Base-by-base conservation (phyloP, 768 basidiomycete genomes). In the Naganishia randhawae region DNA sequence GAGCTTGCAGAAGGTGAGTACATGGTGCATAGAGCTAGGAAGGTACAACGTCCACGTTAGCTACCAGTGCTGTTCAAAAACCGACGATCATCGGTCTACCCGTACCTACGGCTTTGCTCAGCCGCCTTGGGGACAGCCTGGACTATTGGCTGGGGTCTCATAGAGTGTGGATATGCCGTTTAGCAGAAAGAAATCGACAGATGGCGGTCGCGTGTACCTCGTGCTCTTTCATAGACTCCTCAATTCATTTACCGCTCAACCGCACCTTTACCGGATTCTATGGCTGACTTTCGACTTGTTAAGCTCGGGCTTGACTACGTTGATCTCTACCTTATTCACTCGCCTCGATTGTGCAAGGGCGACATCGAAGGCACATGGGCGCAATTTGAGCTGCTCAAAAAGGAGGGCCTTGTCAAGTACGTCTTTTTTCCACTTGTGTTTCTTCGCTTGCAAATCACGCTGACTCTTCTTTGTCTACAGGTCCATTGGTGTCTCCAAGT, bases 291-390 rank as follows among this genome's bases (percentile, higher is more conserved):
- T n/a, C 45, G 25, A 22, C 11, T n/a, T 32, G 19, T 25, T 45
- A 41, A 90, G 88, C 84, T 90, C 11, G 85, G 84, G 0, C 71
- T 89, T 14, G 80, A 83, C 61, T 83, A 85, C 39, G 81, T 90
- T 5, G 88, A 90, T 73, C 77, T 90, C 11, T 90, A 90, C 78
- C 84, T 90, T 50, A 85, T 90, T 41, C 89, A 90, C 71, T 48
- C 48, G 3, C 87, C 88, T 0, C 25, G 67, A 19, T 65, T 73
- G 27, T 64, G 64, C 42, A 53, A 55, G 32, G 63, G 63, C 32
- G 68, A 69, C 37, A 69, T 69, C 39, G 33, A 17, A 25, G 68
- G 68, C 3, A 55, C 51, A 1, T 69, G 68, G 68, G 53, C 50
- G 3, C 31, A 69, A 45, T 52, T 69, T n/a, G 68, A 69, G 62